phyloP scores from a whole-genome alignment of 2,329 filamentous ascomycete genomes.

The Penicillium sp. region DNA sequence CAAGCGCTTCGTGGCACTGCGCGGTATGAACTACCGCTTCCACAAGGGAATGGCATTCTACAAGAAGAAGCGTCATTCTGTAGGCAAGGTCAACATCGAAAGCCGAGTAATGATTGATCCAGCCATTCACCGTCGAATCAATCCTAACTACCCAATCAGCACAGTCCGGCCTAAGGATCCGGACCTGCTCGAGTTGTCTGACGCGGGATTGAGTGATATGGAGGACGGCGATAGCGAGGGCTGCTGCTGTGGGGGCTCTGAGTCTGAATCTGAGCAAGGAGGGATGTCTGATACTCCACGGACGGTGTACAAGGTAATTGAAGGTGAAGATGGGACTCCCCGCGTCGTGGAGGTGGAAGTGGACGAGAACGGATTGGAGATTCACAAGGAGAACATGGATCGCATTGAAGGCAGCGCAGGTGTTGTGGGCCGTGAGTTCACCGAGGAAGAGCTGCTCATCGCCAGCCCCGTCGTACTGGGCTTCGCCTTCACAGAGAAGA shows the following conservation, averaged over 20 bases:
- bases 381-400: slow-evolving; percentile 60
- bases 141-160: slow-evolving; percentile 81
- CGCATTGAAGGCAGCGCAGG: slow-evolving; percentile 46
- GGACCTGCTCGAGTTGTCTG: slow-evolving; percentile 55
- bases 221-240: slow-evolving; percentile 41
- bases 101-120: slow-evolving; percentile 88
- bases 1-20: slow-evolving; percentile 78
- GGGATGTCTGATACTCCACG: slow-evolving; percentile 35
- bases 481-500: slow-evolving; percentile 83
- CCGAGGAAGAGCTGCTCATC: slow-evolving; percentile 80
- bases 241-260: slow-evolving; percentile 41
- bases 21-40: slow-evolving; percentile 78
- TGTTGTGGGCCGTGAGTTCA: slow-evolving; percentile 58
- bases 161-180: slow-evolving; percentile 71
- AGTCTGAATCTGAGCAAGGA: slow-evolving; percentile 41
- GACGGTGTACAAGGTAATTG: slow-evolving; percentile 55
- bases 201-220: slow-evolving; percentile 10
- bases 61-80: slow-evolving; percentile 70
- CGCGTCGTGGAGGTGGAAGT: slow-evolving; percentile 57
- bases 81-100: slow-evolving; percentile 80
- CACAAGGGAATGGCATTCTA: slow-evolving; percentile 83
- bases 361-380: slow-evolving; percentile 57
- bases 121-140: slow-evolving; percentile 76
- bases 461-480: slow-evolving; percentile 82
- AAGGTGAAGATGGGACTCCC: slow-evolving; percentile 54